Base-by-base conservation (phyloP, 2,329 filamentous ascomycete genomes). In the Penicillium freii region DNA sequence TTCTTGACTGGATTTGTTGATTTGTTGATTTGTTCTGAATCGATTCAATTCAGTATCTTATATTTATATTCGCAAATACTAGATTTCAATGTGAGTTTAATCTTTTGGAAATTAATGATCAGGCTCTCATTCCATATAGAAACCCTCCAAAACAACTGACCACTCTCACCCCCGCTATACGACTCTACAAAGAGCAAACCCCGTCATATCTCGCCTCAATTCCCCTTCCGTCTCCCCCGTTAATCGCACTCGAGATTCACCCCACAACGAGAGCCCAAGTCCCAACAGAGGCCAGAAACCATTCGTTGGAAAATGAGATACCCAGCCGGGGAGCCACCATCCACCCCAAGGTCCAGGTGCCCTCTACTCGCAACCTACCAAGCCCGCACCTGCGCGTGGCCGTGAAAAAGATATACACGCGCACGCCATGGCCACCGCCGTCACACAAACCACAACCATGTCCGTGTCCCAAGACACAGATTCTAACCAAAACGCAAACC, bases 291-390 rank as follows among this genome's bases (percentile, higher is more conserved):
- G 51, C 46, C n/a, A 58, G 39, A 36, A 19, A 45, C 17, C 58
- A 54, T 61, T 55, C 54, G 66, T 63, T 67, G 65, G 63, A 74
- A 69, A 69, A 75, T 75, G 73, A 68, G 56, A 71, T 57, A 64
- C 60, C 59, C 60, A 72, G 53, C 54, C 38, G 57, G 57, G 58
- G 56, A 56, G 59, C 63, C 63, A 53, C 60, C 62, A 61, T 69
- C 59, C 55, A 66, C 39, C 50, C 27, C 64, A 66, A 69, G 62
- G 60, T 62, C 62, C 59, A 65, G 67, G 64, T 63, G 62, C 62
- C 57, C 59, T 62, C 56, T 57, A 56, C 40, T 40, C 49, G 57
- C 42, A 31, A 54, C 61, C 51, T 55, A 42, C 38, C 51, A 54
- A 47, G 50, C 55, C 21, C 27, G 51, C 43, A 53, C 45, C 57